Base-by-base conservation (phyloP, 208 protist genomes). In the Wallacemonas sp. region DNA sequence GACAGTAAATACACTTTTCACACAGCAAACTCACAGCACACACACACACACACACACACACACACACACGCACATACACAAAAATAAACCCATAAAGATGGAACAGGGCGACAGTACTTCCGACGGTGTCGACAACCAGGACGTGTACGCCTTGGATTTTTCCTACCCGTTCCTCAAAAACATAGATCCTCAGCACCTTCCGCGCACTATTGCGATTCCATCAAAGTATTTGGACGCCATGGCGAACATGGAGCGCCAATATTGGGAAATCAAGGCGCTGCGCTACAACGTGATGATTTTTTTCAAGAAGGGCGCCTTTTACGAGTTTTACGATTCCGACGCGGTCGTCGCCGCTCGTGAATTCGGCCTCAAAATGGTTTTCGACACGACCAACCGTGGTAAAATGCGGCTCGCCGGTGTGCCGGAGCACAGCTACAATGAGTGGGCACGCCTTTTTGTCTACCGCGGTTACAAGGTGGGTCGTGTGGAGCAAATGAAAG, bases 241-340 rank as follows among this genome's bases (percentile, higher is more conserved):
- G 87, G 94, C 70, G 8, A 80, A 77, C 36, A 97, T 98, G 87
- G 96, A 98, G 80, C 79, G 93, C 2, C 97, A 98, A 70, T 98
- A 98, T 65, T 98, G 97, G 97, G 84, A 93, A 26, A 98, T 98
- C 23, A 99, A 98, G 70, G 66, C 76, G 39, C 72, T 93, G 11
- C 64, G 97, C 61, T 98, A 83, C 78, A 95, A 98, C 67, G 82
- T 93, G 12, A 28, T 99, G 11, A 75, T 99, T 20, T 98, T 99
- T 42, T 99, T 98, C 74, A 98, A 98, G 70, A 99, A 99, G 74
- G 97, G 95, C 22, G 97, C 96, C 55, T 98, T 98, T 79, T 99
- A 98, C 81, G 96, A 98, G 65, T 72, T 98, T 1, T 98, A 98
- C 67, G 97, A 98, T 69, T 74, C 82, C 42, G 97, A 98, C 64